Conservation (phyloP, 2,329 filamentous ascomycete genomes). For the Orbilia quercus region DNA sequence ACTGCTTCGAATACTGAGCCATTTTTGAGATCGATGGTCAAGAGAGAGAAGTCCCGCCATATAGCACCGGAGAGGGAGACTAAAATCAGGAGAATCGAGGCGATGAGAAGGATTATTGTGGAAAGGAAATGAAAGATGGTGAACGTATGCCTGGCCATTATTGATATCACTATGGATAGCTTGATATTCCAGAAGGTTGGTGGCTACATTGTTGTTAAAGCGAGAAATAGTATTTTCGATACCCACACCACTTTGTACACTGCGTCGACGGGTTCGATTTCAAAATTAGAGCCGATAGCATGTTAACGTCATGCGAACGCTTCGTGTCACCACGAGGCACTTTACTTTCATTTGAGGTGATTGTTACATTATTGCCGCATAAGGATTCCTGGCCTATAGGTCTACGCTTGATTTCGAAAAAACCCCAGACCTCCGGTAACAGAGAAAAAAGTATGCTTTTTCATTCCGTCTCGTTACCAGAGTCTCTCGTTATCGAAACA, state of each 20-base stretch:
- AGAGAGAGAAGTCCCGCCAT: conserved; percentile 39
- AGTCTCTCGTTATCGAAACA: too few relatives aligned
- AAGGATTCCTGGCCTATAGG: too few relatives aligned
- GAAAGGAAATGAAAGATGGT: conserved; percentile 35
- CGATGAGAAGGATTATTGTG: conserved; percentile 17
- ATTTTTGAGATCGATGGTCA: conserved; percentile 42
- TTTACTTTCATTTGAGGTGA: conserved; percentile 2
- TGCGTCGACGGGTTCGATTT: too few relatives aligned
- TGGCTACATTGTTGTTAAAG: background rate
- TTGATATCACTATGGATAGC: background rate
- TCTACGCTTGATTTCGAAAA: too few relatives aligned
- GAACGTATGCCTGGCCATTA: conserved; percentile 44
- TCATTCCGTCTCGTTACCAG: too few relatives aligned
- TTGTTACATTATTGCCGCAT: background rate
- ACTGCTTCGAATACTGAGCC: conserved; percentile 32
- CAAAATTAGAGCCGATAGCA: too few relatives aligned
- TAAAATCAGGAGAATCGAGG: conserved; percentile 19
- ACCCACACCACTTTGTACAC: too few relatives aligned
- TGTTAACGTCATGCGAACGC: too few relatives aligned
- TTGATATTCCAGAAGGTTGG: background rate
- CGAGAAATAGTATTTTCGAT: too few relatives aligned
- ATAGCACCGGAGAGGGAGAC: conserved; percentile 47
- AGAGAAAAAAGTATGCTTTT: too few relatives aligned
- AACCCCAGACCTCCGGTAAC: too few relatives aligned
- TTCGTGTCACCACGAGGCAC: conserved; percentile 27